Evolutionary conservation across 768 basidiomycete genomes (phyloP).

Genomic region (Termitomyces sp.): DNA sequence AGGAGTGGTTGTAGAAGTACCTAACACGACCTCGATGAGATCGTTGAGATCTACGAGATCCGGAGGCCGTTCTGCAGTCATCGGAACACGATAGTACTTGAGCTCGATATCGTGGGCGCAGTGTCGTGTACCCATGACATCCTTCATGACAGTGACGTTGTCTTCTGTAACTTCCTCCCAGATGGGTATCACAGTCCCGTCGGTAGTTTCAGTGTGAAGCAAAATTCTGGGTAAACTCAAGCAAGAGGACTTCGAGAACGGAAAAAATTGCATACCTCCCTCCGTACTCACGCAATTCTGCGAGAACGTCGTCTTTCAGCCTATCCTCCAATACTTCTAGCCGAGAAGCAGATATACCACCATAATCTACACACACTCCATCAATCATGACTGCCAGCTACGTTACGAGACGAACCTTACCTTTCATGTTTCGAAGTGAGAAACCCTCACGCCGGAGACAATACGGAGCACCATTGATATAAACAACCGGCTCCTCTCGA

Average conservation of each 20-base stretch:
- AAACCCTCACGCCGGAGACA: slow-evolving; percentile 83
- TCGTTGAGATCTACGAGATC: slow-evolving; percentile 72
- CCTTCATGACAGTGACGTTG: slow-evolving; percentile 78
- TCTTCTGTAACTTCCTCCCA: slow-evolving; percentile 84
- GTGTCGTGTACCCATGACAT: slow-evolving; percentile 70
- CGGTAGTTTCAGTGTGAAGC: slow-evolving; percentile 82
- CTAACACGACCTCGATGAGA: slow-evolving; percentile 72
- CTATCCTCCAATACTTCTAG: slow-evolving; percentile 90
- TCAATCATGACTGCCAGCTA: not conserved
- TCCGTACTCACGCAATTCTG: slow-evolving; percentile 79
- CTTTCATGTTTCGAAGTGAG: slow-evolving; percentile 93
- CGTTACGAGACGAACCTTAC: slow-evolving; percentile 23
- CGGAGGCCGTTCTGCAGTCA: slow-evolving; percentile 84
- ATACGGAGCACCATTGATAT: slow-evolving; percentile 90
- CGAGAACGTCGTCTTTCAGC: slow-evolving; percentile 79
- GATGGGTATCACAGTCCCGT: slow-evolving; percentile 85
- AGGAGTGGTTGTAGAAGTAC: slow-evolving; percentile 63
- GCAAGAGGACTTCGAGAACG: not conserved
- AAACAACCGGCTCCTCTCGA: slow-evolving; percentile 88
- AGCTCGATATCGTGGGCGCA: slow-evolving; percentile 52
- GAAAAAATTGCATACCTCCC: slow-evolving; percentile 51
- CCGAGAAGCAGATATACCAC: slow-evolving; percentile 88
- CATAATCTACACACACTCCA: slow-evolving; percentile 60
- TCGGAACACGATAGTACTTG: slow-evolving; percentile 80
- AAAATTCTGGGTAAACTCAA: slow-evolving; percentile 47